Percentiles rank a stretch among this genome's conserved stretches.
Evolutionary conservation across 768 basidiomycete genomes (phyloP).

Genomic region (Tricholoma flavovirens): DNA sequence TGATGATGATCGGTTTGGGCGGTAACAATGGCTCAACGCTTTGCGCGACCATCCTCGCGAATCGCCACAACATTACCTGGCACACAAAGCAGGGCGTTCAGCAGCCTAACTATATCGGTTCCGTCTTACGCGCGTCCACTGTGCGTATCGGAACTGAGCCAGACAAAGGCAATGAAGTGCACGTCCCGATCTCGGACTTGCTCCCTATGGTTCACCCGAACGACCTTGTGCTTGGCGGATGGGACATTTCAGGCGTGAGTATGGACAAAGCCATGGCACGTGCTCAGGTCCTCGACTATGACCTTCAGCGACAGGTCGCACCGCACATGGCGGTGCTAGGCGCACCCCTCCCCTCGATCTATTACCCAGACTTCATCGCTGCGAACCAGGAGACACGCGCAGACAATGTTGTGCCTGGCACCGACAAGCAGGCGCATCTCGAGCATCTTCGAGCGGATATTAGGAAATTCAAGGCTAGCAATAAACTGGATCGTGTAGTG

Average conservation of each 20-base stretch:
- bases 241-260: slow-evolving; percentile 86
- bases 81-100: slow-evolving; percentile 88
- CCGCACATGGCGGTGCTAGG: slow-evolving; percentile 78
- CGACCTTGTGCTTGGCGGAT: slow-evolving; percentile 94
- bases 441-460: slow-evolving; percentile 90
- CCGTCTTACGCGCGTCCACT: slow-evolving; percentile 94
- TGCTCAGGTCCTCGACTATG: slow-evolving; percentile 90
- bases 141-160: slow-evolving; percentile 85
- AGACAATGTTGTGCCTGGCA: slow-evolving; percentile 84
- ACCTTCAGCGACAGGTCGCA: slow-evolving; percentile 91
- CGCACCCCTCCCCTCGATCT: slow-evolving; percentile 87
- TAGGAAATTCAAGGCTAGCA: slow-evolving; percentile 80
- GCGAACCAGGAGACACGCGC: slow-evolving; percentile 96
- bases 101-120: slow-evolving; percentile 97
- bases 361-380: slow-evolving; percentile 96
- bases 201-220: slow-evolving; percentile 98
- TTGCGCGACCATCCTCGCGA: slow-evolving; percentile 91
- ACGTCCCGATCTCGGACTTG: slow-evolving; percentile 88
- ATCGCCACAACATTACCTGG: slow-evolving; percentile 92
- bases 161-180: slow-evolving; percentile 77
- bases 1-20: slow-evolving; percentile 95
- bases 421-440: slow-evolving; percentile 85
- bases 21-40: slow-evolving; percentile 97
- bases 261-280: slow-evolving; percentile 94
- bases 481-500: slow-evolving; percentile 81